Percentiles rank a stretch among this genome's conserved stretches.
These are phyloP conservation scores for Arbutus unedo DNA, from an alignment of 148 eudicot species.

Conservation along the genomic window DNA sequence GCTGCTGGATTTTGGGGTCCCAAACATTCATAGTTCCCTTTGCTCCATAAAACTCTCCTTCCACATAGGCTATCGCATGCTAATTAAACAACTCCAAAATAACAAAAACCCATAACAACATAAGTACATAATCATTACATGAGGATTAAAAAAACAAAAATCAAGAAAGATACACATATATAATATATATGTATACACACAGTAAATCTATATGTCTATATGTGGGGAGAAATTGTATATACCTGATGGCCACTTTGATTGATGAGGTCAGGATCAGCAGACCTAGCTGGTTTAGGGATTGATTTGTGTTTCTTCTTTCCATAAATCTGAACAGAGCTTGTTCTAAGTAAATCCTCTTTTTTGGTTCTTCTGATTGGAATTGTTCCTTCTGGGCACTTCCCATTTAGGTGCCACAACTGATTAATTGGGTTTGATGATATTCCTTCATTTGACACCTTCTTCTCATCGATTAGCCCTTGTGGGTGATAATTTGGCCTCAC, in stretches of 20 bases:
- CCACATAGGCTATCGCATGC: constrained; percentile 50
- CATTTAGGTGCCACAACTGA: constrained; percentile 70
- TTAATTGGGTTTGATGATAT: constrained; percentile 21
- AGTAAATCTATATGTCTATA: no score
- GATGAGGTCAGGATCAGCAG: constrained; percentile 70
- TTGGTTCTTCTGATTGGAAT: constrained; percentile 67
- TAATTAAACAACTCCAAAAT: constrained; percentile 8
- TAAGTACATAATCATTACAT: background rate
- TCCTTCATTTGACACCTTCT: constrained; percentile 28
- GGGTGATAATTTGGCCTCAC: constrained; percentile 81
- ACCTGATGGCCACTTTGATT: constrained; percentile 86
- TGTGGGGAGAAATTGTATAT: background rate
- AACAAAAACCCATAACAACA: background rate
- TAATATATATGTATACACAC: no score
- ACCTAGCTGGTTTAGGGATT: constrained; percentile 45
- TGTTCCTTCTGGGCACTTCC: constrained; percentile 61
- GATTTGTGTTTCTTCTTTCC: constrained; percentile 61
- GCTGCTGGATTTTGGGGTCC: constrained; percentile 74
- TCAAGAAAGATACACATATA: background rate
- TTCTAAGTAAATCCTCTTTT: constrained; percentile 59
- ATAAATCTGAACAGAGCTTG: constrained; percentile 55
- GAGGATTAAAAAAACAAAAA: background rate
- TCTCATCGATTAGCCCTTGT: constrained; percentile 48
- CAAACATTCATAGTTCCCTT: constrained; percentile 74
- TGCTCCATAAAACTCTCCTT: constrained; percentile 56